Evolutionary conservation across 2,329 filamentous ascomycete species (phyloP).

Genomic region (Juglanconis sp.): DNA sequence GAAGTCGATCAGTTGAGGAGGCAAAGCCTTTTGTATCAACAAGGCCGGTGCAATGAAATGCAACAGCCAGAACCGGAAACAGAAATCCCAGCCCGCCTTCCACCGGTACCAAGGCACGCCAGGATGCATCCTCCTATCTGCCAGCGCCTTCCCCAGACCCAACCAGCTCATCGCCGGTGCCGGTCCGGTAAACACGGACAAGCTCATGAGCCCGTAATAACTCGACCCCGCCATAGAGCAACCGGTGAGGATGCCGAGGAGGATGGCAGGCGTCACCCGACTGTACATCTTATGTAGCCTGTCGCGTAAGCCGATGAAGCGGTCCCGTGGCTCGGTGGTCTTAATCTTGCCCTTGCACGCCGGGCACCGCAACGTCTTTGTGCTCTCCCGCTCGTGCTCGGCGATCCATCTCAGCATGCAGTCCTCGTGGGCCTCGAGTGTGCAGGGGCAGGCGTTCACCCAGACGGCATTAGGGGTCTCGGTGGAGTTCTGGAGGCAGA

Average conservation of each 20-base stretch:
- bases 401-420: slow-evolving; percentile 91
- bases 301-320: slow-evolving; percentile 65
- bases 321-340: slow-evolving; percentile 71
- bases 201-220: slow-evolving; percentile 49
- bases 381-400: slow-evolving; percentile 70
- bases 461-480: slow-evolving; percentile 55
- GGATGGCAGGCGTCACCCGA: slow-evolving; percentile 57
- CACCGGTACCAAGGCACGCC: slow-evolving; percentile 10
- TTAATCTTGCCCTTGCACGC: slow-evolving; percentile 83
- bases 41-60: slow-evolving; percentile 46
- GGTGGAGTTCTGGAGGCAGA: slow-evolving; percentile 58
- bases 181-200: slow-evolving; percentile 51
- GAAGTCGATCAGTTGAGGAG: slow-evolving; percentile 37
- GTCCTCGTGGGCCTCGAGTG: slow-evolving; percentile 83
- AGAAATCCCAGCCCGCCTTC: slow-evolving; percentile 15
- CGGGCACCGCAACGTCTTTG: slow-evolving; percentile 73
- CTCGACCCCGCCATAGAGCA: slow-evolving; percentile 51
- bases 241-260: slow-evolving; percentile 57
- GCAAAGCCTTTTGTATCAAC: slow-evolving; percentile 42
- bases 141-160: slow-evolving; percentile 18
- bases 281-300: slow-evolving; percentile 53
- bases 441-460: slow-evolving; percentile 88
- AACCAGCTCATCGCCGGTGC: slow-evolving; percentile 42
- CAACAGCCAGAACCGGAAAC: slow-evolving; percentile 30
- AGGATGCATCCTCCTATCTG: slow-evolving; percentile 9